phyloP scores from a whole-genome alignment of 768 basidiomycete genomes.

The Gautieria morchelliformis region DNA sequence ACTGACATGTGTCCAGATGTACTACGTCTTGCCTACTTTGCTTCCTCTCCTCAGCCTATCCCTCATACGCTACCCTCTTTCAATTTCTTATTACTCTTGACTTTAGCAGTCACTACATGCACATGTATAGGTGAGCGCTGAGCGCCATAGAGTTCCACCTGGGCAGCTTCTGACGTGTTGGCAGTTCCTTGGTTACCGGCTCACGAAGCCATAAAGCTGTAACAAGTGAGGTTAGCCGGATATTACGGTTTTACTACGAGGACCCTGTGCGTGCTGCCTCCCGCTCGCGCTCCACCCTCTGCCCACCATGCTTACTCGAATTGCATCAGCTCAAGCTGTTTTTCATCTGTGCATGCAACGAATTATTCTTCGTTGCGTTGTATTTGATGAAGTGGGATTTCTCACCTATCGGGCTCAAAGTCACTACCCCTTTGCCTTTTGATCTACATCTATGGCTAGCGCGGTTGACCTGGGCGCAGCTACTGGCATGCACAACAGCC shows the following conservation, averaged over 20 bases:
- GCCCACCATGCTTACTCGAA: background rate
- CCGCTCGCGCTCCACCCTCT: background rate
- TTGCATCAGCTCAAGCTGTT: slow-evolving; percentile 67
- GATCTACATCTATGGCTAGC: slow-evolving; percentile 19
- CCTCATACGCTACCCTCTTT: slow-evolving; percentile 73
- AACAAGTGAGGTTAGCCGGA: slow-evolving; percentile 83
- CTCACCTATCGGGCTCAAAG: slow-evolving; percentile 51
- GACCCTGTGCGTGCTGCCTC: slow-evolving; percentile 55
- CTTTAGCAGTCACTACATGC: slow-evolving; percentile 98
- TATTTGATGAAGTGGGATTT: slow-evolving; percentile 86
- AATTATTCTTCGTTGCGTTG: slow-evolving; percentile 88
- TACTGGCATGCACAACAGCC: slow-evolving; percentile 51
- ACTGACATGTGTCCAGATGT: slow-evolving; percentile 46
- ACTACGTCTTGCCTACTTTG: slow-evolving; percentile 92
- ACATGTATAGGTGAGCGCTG: slow-evolving; percentile 92
- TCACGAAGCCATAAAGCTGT: slow-evolving; percentile 90
- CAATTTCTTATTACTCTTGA: slow-evolving; percentile 95
- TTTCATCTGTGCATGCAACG: slow-evolving; percentile 89
- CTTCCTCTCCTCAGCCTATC: slow-evolving; percentile 88
- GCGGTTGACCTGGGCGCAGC: slow-evolving; percentile 64
- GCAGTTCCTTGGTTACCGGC: slow-evolving; percentile 89
- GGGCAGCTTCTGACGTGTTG: background rate
- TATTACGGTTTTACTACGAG: slow-evolving; percentile 90
- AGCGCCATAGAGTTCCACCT: slow-evolving; percentile 15
- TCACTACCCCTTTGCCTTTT: slow-evolving; percentile 14